phyloP scores from a whole-genome alignment of 2,329 filamentous ascomycete genomes.

The Microcyclosporella mali region DNA sequence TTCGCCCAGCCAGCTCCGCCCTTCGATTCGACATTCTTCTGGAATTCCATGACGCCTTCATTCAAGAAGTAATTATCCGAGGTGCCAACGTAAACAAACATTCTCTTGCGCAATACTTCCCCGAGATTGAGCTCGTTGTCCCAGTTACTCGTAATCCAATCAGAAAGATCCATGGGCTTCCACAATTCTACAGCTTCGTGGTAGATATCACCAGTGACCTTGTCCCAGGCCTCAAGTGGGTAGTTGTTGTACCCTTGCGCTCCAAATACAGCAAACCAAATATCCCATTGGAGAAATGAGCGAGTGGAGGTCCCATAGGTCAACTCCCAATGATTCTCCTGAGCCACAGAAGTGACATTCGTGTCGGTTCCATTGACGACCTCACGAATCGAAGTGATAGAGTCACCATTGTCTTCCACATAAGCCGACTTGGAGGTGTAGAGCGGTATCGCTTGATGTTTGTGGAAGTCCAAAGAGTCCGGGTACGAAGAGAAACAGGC shows the following conservation, averaged over 20 bases:
- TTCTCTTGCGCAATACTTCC: slow-evolving; percentile 26
- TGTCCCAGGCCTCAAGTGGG: slow-evolving; percentile 36
- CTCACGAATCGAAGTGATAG: slow-evolving; percentile 29
- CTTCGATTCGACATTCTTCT: slow-evolving; percentile 28
- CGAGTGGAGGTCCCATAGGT: slow-evolving; percentile 33
- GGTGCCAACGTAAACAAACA: slow-evolving; percentile 34
- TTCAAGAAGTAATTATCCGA: slow-evolving; percentile 35
- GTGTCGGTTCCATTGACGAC: slow-evolving; percentile 22
- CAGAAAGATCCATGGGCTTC: slow-evolving; percentile 33
- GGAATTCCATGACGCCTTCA: slow-evolving; percentile 33
- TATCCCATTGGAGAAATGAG: slow-evolving; percentile 33
- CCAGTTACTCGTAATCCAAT: slow-evolving; percentile 33
- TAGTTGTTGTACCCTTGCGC: slow-evolving; percentile 35
- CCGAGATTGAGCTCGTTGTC: slow-evolving; percentile 31
- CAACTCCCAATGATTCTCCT: slow-evolving; percentile 37
- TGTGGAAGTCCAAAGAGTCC: slow-evolving; percentile 34
- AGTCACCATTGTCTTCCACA: slow-evolving; percentile 20
- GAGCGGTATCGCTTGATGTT: slow-evolving; percentile 34
- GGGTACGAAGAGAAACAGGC: slow-evolving; percentile 35
- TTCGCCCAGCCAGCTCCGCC: slow-evolving; percentile 35
- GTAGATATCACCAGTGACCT: slow-evolving; percentile 36
- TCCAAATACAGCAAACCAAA: slow-evolving; percentile 36
- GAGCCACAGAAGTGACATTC: slow-evolving; percentile 19
- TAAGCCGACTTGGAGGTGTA: slow-evolving; percentile 31
- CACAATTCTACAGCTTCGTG: slow-evolving; percentile 33